phyloP scores from a whole-genome alignment of 1,139 yeast species.

The Schizosaccharomyces versatilis region DNA sequence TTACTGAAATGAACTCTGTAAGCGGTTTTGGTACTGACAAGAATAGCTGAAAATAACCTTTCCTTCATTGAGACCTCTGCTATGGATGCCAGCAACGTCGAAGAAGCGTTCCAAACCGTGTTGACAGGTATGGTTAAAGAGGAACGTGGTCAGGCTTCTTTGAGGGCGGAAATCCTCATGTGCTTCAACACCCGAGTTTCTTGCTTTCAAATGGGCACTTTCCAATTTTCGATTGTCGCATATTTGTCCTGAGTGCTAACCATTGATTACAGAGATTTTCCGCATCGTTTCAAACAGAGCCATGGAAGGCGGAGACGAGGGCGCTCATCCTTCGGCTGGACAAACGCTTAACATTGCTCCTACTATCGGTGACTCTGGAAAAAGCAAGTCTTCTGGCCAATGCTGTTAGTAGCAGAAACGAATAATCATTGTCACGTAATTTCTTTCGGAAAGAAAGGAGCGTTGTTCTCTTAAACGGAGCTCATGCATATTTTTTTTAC shows the following conservation, averaged over 20 bases:
- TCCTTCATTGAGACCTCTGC: conserved; percentile 96
- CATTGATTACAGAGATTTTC: conserved; percentile 61
- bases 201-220: too few relatives aligned
- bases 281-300: conserved; percentile 78
- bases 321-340: conserved; percentile 41
- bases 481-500: too few relatives aligned
- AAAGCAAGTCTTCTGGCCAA: conserved; percentile 1
- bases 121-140: conserved; percentile 10
- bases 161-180: too few relatives aligned
- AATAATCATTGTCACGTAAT: too few relatives aligned
- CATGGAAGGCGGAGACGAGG: conserved; percentile 45
- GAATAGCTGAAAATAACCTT: conserved; percentile 51
- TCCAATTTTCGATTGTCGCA: neutral
- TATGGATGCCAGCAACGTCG: conserved; percentile 82
- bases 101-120: conserved; percentile 77
- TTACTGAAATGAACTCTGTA: neutral
- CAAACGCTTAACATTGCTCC: conserved; percentile 87
- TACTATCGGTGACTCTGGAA: conserved; percentile 41
- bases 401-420: neutral
- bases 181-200: too few relatives aligned
- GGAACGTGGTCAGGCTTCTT: too few relatives aligned
- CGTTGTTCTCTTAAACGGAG: too few relatives aligned
- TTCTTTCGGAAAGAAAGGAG: too few relatives aligned
- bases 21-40: neutral
- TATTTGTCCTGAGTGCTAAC: neutral